Base-by-base conservation (phyloP, 805 yeast genomes). In the Candida odintsovae region DNA sequence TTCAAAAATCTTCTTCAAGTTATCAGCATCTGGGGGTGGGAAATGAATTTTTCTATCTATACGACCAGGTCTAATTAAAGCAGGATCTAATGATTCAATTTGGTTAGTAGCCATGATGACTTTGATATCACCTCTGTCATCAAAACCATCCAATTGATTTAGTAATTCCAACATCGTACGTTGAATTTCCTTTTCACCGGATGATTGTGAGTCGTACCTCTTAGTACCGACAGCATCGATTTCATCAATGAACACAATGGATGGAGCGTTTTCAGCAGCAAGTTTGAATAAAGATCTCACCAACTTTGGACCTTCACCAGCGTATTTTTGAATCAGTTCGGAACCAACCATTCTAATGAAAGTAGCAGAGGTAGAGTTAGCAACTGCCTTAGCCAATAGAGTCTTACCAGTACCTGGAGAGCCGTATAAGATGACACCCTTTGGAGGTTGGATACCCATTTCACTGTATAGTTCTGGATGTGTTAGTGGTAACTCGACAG, bases 141-240 rank as follows among this genome's bases (percentile, higher is more conserved):
- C 98, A 65, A 92, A 92, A 20, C 98, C 98, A 67, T 92, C 98
- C 59, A 92, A 77, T 69, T 92, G 98, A 67, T 92, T 92, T 61
- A 92, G 77, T 60, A 92, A 72, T 70, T 90, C 98, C 77, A 90
- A 75, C 98, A 90, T 92, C 33, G 98, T 92, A 73, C 98, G 83
- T 72, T 92, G 98, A 53, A 92, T 88, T 70, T 92, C 98, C 57
- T 96, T 80, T 70, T 92, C 98, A 63, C 98, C 98, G 39, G 98
- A 97, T 19, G 95, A 84, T 16, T 61, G 51, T 2, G 85, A 84
- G 50, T 92, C 97, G 67, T 92, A 90, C 68, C 99, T 83, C 67
- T 92, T 92, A n/a, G 96, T 86, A 68, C 99, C 99, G 64, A 94
- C 94, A 40, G 99, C 98, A 69, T 94, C 99, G 62, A 94, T 92